A percentile compares a stretch with the other conserved stretches of the same genome.
These are phyloP conservation scores for Camelina hispida DNA, from an alignment of 345 rosid genomes.

Conservation along the genomic window DNA sequence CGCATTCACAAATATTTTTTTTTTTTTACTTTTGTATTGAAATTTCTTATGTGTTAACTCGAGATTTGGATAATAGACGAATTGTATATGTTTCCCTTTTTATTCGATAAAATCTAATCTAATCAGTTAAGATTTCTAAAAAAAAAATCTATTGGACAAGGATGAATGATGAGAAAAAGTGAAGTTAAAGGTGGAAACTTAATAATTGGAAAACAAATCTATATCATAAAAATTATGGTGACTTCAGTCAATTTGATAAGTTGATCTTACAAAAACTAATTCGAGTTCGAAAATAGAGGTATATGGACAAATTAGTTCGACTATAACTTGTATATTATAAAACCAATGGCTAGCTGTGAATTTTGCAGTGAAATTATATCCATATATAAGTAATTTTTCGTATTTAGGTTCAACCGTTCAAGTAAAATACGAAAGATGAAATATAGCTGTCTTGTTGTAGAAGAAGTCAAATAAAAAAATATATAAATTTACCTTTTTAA, in stretches of 20 bases:
- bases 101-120: too few relatives aligned
- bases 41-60: too few relatives aligned
- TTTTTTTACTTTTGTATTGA: too few relatives aligned
- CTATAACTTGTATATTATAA: neutral
- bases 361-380: neutral
- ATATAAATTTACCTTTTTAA: too few relatives aligned
- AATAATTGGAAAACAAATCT: neutral
- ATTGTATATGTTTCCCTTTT: too few relatives aligned
- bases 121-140: neutral
- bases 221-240: neutral
- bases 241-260: neutral
- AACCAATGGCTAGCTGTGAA: neutral
- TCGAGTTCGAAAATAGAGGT: too few relatives aligned
- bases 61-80: too few relatives aligned
- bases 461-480: too few relatives aligned
- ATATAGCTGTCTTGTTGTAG: too few relatives aligned
- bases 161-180: neutral
- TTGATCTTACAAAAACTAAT: too few relatives aligned
- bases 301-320: neutral
- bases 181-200: neutral
- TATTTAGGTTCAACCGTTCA: too few relatives aligned
- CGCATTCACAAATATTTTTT: constrained; percentile 11
- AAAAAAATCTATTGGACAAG: neutral
- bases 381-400: neutral
- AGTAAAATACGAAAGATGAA: too few relatives aligned